Conservation (phyloP, 2,329 filamentous ascomycete genomes). For the Aspergillus ochraceoroseus region DNA sequence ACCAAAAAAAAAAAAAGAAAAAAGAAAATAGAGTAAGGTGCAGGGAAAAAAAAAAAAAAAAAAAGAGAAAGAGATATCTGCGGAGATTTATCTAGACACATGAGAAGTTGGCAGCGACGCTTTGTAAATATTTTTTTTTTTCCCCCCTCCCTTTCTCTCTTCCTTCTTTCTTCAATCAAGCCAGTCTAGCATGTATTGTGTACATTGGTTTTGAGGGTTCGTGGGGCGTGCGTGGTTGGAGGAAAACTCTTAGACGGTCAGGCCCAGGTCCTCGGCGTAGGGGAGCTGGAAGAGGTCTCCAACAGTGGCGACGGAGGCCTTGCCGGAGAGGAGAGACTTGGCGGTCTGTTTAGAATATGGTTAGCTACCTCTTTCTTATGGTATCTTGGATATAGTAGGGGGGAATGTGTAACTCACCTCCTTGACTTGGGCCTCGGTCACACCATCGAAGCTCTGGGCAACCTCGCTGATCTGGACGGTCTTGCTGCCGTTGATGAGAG, state of each 20-base stretch:
- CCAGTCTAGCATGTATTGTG: conserved; percentile 37
- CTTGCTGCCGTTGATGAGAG: conserved; percentile 74
- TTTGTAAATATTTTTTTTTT: conserved; percentile 29
- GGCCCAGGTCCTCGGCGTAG: conserved; percentile 87
- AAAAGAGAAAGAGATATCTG: conserved; percentile 33
- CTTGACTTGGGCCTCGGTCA: conserved; percentile 80
- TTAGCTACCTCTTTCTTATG: conserved; percentile 15
- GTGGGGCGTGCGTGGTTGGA: not conserved
- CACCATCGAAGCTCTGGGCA: conserved; percentile 70
- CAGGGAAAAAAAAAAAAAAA: conserved; percentile 8
- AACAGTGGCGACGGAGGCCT: conserved; percentile 82
- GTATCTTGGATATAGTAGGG: not conserved
- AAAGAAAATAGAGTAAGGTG: too few relatives aligned
- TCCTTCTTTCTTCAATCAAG: conserved; percentile 3
- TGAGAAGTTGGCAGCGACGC: conserved; percentile 21
- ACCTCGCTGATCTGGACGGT: conserved; percentile 77
- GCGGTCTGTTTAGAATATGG: conserved; percentile 59
- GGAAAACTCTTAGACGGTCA: conserved; percentile 68
- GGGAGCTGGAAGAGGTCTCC: conserved; percentile 89
- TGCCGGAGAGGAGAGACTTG: conserved; percentile 79
- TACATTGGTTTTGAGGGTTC: conserved; percentile 23
- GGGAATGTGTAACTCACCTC: conserved; percentile 56
- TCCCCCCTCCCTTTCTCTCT: conserved; percentile 14
- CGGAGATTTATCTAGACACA: conserved; percentile 37
- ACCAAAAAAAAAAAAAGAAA: conserved; percentile 6